These are phyloP conservation scores for Pythium sp. DNA, from an alignment of 352 stramenopile species.

Conservation along the genomic window DNA sequence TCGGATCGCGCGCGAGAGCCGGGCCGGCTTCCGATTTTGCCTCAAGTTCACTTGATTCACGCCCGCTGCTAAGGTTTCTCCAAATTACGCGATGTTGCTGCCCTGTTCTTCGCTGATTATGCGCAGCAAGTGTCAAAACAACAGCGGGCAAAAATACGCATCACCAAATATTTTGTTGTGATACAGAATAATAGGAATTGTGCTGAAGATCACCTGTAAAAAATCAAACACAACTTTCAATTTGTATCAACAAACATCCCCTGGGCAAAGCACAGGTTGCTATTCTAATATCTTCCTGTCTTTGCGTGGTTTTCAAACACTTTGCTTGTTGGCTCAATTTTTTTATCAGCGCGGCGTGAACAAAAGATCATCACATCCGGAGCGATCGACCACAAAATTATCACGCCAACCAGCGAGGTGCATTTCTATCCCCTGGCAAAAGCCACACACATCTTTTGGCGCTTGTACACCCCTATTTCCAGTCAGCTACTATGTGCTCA, in stretches of 20 bases:
- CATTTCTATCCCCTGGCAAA: not conserved
- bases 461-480: not conserved
- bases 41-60: slow-evolving; percentile 8
- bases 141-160: not conserved
- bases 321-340: no score
- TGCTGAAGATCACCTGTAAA: no score
- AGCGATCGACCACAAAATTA: no score
- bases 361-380: no score
- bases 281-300: no score
- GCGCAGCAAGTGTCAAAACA: not conserved
- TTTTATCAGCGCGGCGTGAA: no score
- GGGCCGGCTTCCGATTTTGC: not conserved
- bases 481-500: not conserved
- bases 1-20: not conserved
- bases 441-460: not conserved
- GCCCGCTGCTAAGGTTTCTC: slow-evolving; percentile 4
- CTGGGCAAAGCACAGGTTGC: no score
- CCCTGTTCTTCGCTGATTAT: not conserved
- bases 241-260: no score
- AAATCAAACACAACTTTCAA: no score
- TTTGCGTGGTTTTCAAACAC: no score
- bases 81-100: not conserved
- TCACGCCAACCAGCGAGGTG: not conserved
- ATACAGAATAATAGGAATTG: no score
- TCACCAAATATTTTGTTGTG: no score